These are phyloP conservation scores for Carpinus viminea DNA, from an alignment of 306 rosid genomes.

Conservation along the genomic window DNA sequence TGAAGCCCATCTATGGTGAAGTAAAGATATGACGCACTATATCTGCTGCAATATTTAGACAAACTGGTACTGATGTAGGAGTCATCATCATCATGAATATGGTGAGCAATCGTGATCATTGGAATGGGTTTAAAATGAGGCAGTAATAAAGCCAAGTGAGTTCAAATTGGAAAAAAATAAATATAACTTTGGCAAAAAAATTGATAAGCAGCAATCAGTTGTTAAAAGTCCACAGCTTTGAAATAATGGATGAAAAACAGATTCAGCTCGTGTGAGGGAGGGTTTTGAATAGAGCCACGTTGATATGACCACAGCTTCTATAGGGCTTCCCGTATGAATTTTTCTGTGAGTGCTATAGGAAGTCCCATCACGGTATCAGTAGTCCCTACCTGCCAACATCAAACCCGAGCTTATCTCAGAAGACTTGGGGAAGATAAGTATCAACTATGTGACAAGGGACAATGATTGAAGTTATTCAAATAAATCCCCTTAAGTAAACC, in stretches of 20 bases:
- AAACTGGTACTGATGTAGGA: too few relatives aligned
- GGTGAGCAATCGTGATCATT: too few relatives aligned
- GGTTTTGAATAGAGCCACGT: background rate
- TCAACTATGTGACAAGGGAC: background rate
- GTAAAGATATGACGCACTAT: conserved; percentile 29
- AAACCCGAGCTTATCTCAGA: conserved; percentile 9
- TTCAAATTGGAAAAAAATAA: background rate
- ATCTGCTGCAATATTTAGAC: too few relatives aligned
- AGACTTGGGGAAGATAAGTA: background rate
- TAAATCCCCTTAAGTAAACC: background rate
- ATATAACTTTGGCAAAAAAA: background rate
- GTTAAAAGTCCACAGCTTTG: background rate
- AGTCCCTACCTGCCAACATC: conserved; percentile 65
- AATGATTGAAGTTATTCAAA: background rate
- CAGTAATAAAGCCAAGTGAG: too few relatives aligned
- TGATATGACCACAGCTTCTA: conserved; percentile 26
- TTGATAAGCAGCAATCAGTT: background rate
- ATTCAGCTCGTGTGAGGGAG: background rate
- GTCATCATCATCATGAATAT: too few relatives aligned
- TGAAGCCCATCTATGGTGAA: conserved; percentile 60
- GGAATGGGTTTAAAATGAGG: too few relatives aligned
- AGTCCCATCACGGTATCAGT: conserved; percentile 94
- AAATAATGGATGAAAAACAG: background rate
- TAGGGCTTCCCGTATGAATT: conserved; percentile 67
- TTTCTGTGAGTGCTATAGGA: conserved; percentile 74